Conservation (phyloP, 2,329 filamentous ascomycete genomes). For the Alternaria brassicae region DNA sequence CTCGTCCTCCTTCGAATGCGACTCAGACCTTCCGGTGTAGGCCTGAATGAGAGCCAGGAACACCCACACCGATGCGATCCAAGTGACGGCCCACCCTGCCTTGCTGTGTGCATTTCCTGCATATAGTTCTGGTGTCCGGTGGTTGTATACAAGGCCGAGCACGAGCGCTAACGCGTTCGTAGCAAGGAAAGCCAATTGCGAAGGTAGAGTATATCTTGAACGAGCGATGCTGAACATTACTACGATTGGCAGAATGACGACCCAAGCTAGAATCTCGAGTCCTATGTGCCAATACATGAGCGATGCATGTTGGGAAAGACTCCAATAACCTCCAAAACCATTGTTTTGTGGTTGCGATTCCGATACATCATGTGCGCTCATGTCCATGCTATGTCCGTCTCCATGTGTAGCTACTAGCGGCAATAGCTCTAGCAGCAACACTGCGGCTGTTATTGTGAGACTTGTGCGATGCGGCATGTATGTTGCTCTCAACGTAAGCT, state of each 20-base stretch:
- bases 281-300: conserved; percentile 73
- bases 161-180: conserved; percentile 53
- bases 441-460: conserved; percentile 40
- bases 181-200: conserved; percentile 65
- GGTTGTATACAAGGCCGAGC: conserved; percentile 68
- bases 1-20: conserved; percentile 26
- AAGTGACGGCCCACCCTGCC: conserved; percentile 83
- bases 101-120: conserved; percentile 87
- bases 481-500: conserved; percentile 12
- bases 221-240: conserved; percentile 85
- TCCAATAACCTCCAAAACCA: conserved; percentile 63
- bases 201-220: conserved; percentile 74
- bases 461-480: conserved; percentile 38
- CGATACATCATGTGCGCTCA: conserved; percentile 33
- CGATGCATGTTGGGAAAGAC: conserved; percentile 59
- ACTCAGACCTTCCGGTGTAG: conserved; percentile 60
- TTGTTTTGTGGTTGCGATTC: conserved; percentile 23
- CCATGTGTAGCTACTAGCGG: conserved; percentile 54
- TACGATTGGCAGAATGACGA: conserved; percentile 73
- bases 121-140: conserved; percentile 83
- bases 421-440: conserved; percentile 51
- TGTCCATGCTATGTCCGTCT: conserved; percentile 41
- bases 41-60: conserved; percentile 70
- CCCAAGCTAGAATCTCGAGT: conserved; percentile 75
- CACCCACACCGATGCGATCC: conserved; percentile 73